Evolutionary conservation across 2,329 filamentous ascomycete species (phyloP).

Genomic region (Tolypocladium guangdongense): DNA sequence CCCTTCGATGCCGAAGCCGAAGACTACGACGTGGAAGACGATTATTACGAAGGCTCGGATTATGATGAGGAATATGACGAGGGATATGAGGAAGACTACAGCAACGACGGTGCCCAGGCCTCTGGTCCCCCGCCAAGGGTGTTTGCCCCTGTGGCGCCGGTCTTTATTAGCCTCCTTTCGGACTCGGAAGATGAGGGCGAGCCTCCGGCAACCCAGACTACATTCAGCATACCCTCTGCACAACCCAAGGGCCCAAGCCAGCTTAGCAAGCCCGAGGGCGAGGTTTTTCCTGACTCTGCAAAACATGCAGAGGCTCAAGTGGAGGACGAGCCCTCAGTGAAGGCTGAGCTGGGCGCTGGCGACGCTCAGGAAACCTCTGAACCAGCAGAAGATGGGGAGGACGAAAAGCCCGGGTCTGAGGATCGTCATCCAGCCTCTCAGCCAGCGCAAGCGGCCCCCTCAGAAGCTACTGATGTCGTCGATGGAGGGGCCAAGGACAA

Average conservation of each 20-base stretch:
- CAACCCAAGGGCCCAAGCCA: not conserved
- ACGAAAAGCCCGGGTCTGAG: not conserved
- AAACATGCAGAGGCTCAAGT: not conserved
- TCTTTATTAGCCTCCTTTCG: conserved; percentile 36
- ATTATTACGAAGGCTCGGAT: not conserved
- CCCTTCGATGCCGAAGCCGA: not conserved
- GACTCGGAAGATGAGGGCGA: conserved; percentile 32
- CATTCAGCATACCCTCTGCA: not conserved
- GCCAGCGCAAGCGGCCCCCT: not conserved
- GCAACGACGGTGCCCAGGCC: conserved; percentile 1
- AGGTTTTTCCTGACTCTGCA: not conserved
- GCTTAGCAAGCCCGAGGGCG: not conserved
- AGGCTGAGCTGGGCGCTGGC: not conserved
- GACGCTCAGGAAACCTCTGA: not conserved
- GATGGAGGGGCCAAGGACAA: not conserved
- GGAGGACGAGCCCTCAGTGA: too few species aligned
- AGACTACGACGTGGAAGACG: not conserved
- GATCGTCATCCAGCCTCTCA: not conserved
- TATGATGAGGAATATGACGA: not conserved
- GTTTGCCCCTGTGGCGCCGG: conserved; percentile 18
- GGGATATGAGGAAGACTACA: conserved; percentile 4
- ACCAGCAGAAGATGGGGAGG: not conserved
- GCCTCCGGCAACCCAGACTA: not conserved
- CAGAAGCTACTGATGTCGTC: not conserved
- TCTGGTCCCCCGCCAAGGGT: conserved; percentile 4